Conservation (phyloP, 805 yeast genomes). For the Kluyveromyces siamensis region DNA sequence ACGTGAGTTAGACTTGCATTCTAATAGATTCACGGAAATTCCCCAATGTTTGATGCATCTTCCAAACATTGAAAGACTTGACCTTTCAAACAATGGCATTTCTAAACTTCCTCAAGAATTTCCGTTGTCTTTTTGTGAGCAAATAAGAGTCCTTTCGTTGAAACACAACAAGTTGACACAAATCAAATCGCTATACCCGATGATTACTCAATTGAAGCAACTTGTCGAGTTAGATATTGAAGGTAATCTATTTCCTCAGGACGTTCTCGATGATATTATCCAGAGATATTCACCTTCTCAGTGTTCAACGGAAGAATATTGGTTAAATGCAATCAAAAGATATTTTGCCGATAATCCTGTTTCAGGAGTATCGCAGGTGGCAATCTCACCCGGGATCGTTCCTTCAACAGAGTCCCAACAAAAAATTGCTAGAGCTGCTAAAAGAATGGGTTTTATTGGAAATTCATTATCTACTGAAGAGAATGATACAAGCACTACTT, state of each 20-base stretch:
- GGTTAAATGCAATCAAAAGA: conserved; percentile 25
- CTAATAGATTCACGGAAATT: conserved; percentile 44
- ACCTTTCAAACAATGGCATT: conserved; percentile 50
- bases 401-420: conserved; percentile 10
- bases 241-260: conserved; percentile 46
- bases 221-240: conserved; percentile 52
- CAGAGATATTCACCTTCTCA: conserved; percentile 12
- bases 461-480: conserved; percentile 6
- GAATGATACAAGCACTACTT: neutral
- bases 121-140: conserved; percentile 30
- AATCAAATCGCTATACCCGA: conserved; percentile 40
- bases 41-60: conserved; percentile 38
- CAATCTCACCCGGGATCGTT: neutral
- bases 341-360: conserved; percentile 12
- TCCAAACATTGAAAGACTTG: conserved; percentile 50
- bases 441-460: conserved; percentile 63
- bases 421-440: conserved; percentile 48
- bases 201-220: conserved; percentile 40
- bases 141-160: conserved; percentile 50
- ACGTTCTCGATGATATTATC: conserved; percentile 35
- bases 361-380: conserved; percentile 7
- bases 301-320: conserved; percentile 32
- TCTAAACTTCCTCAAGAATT: conserved; percentile 38
- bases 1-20: conserved; percentile 57
- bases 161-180: conserved; percentile 44